Evolutionary conservation across 192 early-diverging fungal genomes (phyloP), one percentile per base, ranked within the genome.

Genomic region (Linnemannia exigua): DNA sequence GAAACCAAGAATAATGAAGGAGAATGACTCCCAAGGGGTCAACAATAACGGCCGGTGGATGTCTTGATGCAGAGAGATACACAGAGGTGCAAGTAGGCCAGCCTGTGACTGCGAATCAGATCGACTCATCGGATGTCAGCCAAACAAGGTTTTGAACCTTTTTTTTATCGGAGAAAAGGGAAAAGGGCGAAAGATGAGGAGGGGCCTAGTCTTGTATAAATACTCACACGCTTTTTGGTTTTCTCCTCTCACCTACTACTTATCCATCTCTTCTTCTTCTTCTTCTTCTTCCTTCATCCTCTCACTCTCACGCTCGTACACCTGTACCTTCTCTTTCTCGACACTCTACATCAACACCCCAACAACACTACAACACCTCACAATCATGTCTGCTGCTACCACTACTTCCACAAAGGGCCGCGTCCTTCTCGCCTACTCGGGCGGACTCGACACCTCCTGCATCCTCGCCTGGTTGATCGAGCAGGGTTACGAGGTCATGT

Each of bases 401-500:
- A 90, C 91, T 79, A 87, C 87, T 73, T 91, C 91, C 75, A 87
- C 92, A 89, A 96, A 97, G 90, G 95, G 94, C 76, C 93, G 95
- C 63, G 98, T 99, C 72, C 91, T 97, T 74, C 93, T 99, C 41
- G 98, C 98, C 76, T 99, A 99, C 91, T 97, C 97, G 72, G 98
- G 98, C 81, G 98, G 98, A 75, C 94, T 99, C 70, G 98, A 99
- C 89, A 99, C 98, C 67, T 99, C 98, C 76, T 99, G 98, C 91
- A 99, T 99, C 87, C 95, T 99, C 68, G 98, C 93, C 17, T 99
- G 98, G 98, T 93, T 99, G 72, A 95, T 98, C 81, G 98, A 99
- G 77, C 91, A 99, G 90, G 97, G 98, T 74, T 99, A 97, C 91
- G 98, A 99, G 81, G 98, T 99, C 48, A 89, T 98, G 69, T 95